Evolutionary conservation across 176 grass and related monocot genomes (phyloP).

Genomic region (Rhynchospora tenuis): DNA sequence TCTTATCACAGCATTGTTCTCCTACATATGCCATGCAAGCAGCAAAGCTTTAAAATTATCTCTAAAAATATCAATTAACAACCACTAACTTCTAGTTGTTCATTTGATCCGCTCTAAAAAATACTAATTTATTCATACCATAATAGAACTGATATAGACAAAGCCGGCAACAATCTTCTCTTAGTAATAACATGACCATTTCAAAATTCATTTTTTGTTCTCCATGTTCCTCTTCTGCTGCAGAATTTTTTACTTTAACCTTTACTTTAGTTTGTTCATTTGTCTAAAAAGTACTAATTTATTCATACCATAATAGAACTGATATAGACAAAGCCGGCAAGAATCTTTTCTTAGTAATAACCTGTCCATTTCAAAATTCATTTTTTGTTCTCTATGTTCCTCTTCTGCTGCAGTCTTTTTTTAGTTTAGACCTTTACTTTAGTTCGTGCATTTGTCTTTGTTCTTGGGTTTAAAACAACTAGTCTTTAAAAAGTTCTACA

Average conservation of each 20-base stretch:
- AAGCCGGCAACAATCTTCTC: neutral
- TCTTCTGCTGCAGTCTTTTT: neutral
- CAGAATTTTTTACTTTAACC: too few species aligned
- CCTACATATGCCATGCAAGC: constrained; percentile 26
- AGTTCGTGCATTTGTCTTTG: neutral
- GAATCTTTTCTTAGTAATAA: too few species aligned
- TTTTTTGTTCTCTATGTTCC: too few species aligned
- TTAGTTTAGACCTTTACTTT: neutral
- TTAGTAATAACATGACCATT: neutral
- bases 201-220: neutral
- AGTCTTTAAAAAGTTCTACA: neutral
- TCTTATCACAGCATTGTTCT: constrained; percentile 61
- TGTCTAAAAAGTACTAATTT: too few species aligned
- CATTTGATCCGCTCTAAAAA: too few species aligned
- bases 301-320: too few species aligned
- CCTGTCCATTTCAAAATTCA: too few species aligned
- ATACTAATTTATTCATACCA: neutral
- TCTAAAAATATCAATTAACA: neutral
- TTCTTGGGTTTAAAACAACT: neutral
- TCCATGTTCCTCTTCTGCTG: neutral
- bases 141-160: neutral
- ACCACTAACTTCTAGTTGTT: neutral
- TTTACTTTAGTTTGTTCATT: too few species aligned
- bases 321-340: too few species aligned
- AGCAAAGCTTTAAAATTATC: neutral